Evolutionary conservation across 202 grass and related monocot species (phyloP), one percentile per base, ranked within the genome.

Genomic region (Musa balbisiana): DNA sequence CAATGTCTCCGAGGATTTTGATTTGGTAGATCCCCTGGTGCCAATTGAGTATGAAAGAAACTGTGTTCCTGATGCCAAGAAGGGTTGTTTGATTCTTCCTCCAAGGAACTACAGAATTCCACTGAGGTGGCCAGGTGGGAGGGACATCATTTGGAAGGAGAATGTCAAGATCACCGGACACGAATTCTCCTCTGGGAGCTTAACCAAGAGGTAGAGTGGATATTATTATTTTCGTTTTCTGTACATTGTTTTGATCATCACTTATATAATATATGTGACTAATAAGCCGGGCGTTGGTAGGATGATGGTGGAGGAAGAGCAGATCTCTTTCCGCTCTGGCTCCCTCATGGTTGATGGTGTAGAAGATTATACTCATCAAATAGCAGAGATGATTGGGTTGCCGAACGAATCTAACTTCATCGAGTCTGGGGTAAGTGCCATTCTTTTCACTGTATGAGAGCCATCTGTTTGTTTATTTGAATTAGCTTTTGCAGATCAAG

Each of bases 281-380:
- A 51, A 16, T 64, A 25, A 10, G 17, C 29, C 53, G 21, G 56
- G 8, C 14, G 73, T 80, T 87, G 75, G 69, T 80, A 99, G 95
- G 85, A 99, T 99, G 95, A 99, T 99, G 95, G 91, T 99, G 51
- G 95, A 99, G 73, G 95, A 99, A 90, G 95, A 99, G 70, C 95
- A 99, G 76, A 92, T 99, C 74, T 99, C 95, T 14, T 99, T 99
- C 55, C 88, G 82, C 52, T 90, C 95, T 1, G 91, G 92, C 66
- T 88, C 95, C 1, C 83, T 95, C 51, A 87, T 99, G 95, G 76
- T 92, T 21, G 91, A 99, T 17, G 95, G 95, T 52, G 91, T 99
- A 54, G 95, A 95, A 72, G 95, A 99, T 81, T 99, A 99, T 73
- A 85, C 91, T 1, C 95, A 99, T 85, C 95, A 88, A 79, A 95